phyloP scores from a whole-genome alignment of 2,329 filamentous ascomycete genomes.

The Elsinoe batatas region DNA sequence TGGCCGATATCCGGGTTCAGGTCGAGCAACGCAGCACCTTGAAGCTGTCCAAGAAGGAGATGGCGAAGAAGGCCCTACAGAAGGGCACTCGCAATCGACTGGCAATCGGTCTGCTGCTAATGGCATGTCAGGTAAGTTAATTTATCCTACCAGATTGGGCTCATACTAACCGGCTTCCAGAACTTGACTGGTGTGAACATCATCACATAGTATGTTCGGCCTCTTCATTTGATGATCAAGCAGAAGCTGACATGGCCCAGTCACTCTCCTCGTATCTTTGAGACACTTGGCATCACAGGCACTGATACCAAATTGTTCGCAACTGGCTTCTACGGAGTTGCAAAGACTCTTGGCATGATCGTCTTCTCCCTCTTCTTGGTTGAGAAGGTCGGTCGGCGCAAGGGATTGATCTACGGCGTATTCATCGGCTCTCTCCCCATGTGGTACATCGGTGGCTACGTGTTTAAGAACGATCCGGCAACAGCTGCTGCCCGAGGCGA shows the following conservation, averaged over 20 bases:
- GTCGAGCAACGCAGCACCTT: slow-evolving; percentile 43
- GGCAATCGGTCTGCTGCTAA: slow-evolving; percentile 16
- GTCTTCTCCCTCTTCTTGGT: slow-evolving; percentile 32
- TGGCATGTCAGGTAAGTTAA: slow-evolving; percentile 22
- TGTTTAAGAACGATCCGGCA: slow-evolving; percentile 43
- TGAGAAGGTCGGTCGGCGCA: slow-evolving; percentile 32
- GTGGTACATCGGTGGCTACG: slow-evolving; percentile 45
- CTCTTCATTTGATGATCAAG: no score
- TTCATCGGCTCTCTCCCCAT: slow-evolving; percentile 40
- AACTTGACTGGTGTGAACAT: no score
- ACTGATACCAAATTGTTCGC: slow-evolving; percentile 35
- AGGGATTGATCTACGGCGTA: slow-evolving; percentile 39
- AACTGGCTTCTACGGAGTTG: slow-evolving; percentile 40
- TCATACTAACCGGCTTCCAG: neutral
- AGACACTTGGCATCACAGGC: slow-evolving; percentile 37
- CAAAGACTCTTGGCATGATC: slow-evolving; percentile 29
- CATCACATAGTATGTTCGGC: no score
- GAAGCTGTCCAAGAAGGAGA: slow-evolving; percentile 55
- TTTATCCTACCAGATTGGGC: neutral
- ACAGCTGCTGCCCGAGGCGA: slow-evolving; percentile 36
- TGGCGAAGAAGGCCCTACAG: slow-evolving; percentile 41
- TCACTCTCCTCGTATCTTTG: slow-evolving; percentile 30
- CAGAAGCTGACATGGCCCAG: neutral
- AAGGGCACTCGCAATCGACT: slow-evolving; percentile 22
- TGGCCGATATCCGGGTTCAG: slow-evolving; percentile 37